Evolutionary conservation across 2,329 filamentous ascomycete species (phyloP).

Genomic region (Alternaria sp.): DNA sequence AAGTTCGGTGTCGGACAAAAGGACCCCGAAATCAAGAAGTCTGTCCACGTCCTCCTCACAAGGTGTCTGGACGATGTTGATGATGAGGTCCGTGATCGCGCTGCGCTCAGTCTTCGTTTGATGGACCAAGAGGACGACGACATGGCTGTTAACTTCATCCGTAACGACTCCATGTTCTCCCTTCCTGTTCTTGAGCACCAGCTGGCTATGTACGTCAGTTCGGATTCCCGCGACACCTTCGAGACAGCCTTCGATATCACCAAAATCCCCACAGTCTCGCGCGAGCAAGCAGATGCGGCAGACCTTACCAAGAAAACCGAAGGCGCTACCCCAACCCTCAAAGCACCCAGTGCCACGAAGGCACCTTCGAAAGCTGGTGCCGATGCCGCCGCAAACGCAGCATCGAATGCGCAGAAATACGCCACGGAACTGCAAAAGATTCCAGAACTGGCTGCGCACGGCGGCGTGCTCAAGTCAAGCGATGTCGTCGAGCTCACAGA

Average conservation of each 20-base stretch:
- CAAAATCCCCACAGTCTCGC: constrained; percentile 88
- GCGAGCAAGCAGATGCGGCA: constrained; percentile 94
- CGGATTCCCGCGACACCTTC: constrained; percentile 86
- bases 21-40: constrained; percentile 95
- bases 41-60: constrained; percentile 88
- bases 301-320: constrained; percentile 98
- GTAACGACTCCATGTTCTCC: constrained; percentile 96
- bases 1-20: constrained; percentile 97
- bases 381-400: constrained; percentile 77
- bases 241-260: constrained; percentile 86
- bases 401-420: constrained; percentile 85
- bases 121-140: constrained; percentile 90
- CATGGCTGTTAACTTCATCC: constrained; percentile 84
- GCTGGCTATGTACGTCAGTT: constrained; percentile 95
- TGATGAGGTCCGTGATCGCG: constrained; percentile 95
- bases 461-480: constrained; percentile 90
- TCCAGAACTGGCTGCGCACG: constrained; percentile 89
- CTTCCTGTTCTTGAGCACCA: constrained; percentile 95
- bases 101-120: constrained; percentile 86
- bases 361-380: constrained; percentile 69
- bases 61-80: constrained; percentile 96
- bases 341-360: constrained; percentile 87
- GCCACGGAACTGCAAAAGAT: constrained; percentile 85
- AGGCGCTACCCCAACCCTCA: constrained; percentile 88
- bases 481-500: constrained; percentile 87